These are phyloP conservation scores for Yamadazyma sp. DNA, from an alignment of 805 yeast genomes.

Conservation along the genomic window DNA sequence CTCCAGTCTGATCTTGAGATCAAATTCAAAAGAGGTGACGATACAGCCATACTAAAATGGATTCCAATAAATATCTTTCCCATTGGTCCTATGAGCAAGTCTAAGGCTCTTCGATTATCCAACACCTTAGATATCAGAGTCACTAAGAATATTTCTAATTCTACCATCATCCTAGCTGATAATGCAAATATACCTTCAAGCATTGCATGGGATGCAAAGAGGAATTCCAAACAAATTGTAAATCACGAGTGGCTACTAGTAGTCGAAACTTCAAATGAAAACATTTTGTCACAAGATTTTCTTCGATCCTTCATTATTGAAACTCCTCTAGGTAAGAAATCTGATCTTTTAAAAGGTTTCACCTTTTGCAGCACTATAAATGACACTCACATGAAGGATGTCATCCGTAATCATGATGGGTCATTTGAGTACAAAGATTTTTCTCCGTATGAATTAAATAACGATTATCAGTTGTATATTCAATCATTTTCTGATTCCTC, in stretches of 20 bases:
- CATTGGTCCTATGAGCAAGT: not conserved
- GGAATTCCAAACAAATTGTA: not conserved
- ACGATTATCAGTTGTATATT: not conserved
- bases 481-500: not conserved
- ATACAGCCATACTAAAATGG: slow-evolving; percentile 8
- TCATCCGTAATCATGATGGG: too few relatives aligned
- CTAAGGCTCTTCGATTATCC: too few relatives aligned
- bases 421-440: too few relatives aligned
- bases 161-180: too few relatives aligned
- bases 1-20: slow-evolving; percentile 6
- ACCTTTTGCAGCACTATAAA: not conserved
- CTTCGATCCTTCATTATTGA: not conserved
- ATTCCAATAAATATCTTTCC: slow-evolving; percentile 7
- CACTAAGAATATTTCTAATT: too few relatives aligned
- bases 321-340: not conserved
- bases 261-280: not conserved
- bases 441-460: too few relatives aligned
- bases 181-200: too few relatives aligned
- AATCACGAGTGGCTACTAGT: not conserved
- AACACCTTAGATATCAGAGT: too few relatives aligned
- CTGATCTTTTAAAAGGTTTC: not conserved
- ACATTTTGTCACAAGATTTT: not conserved
- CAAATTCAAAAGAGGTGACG: slow-evolving; percentile 9
- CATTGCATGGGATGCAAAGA: too few relatives aligned
- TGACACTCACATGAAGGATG: not conserved